phyloP scores from a whole-genome alignment of 1,284 basidiomycete species.

The Psilocybe mexicana region DNA sequence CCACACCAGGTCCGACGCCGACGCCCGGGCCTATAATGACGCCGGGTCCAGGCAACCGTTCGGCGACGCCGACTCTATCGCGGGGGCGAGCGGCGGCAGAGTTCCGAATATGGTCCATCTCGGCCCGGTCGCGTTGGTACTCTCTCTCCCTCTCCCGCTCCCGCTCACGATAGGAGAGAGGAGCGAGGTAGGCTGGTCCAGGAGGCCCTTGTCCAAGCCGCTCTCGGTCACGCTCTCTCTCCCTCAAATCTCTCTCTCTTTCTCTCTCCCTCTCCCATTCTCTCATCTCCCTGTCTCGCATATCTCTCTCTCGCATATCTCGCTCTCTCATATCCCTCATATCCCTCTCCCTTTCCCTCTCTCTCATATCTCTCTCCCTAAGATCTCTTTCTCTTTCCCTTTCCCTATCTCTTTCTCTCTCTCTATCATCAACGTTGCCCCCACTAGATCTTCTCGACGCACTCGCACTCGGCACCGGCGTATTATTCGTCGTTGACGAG shows the following conservation, averaged over 20 bases:
- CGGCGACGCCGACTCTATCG: not conserved
- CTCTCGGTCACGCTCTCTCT: not conserved
- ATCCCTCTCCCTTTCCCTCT: constrained; percentile 5
- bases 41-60: not conserved
- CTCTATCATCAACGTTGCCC: not conserved
- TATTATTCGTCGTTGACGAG: not conserved
- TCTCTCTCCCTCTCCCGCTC: not conserved
- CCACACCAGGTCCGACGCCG: not conserved
- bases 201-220: not conserved
- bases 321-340: constrained; percentile 1
- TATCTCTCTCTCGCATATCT: constrained; percentile 6
- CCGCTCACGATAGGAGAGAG: not conserved
- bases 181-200: not conserved
- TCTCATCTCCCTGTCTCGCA: constrained; percentile 6
- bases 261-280: not conserved
- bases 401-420: constrained; percentile 1
- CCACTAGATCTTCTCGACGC: constrained; percentile 9
- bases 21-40: not conserved
- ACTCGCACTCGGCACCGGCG: not conserved
- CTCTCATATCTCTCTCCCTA: constrained; percentile 7
- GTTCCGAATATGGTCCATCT: not conserved
- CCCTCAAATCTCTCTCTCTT: not conserved
- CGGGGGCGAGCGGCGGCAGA: not conserved
- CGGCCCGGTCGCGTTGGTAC: not conserved
- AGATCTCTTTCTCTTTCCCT: constrained; percentile 7